Evolutionary conservation across 768 basidiomycete species (phyloP).

Genomic region (Tulasnella sp.): DNA sequence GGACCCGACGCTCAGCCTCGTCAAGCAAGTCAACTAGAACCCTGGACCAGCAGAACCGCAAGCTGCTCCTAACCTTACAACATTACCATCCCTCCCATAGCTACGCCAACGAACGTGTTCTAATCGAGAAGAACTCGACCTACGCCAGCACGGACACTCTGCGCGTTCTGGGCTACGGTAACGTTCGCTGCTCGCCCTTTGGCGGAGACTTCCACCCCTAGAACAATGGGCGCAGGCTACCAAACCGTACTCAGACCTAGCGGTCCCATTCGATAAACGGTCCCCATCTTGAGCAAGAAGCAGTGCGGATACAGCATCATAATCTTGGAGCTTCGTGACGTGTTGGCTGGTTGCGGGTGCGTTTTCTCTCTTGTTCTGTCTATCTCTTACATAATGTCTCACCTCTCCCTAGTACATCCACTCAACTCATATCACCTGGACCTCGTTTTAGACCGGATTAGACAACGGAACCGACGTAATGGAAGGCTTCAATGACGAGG

Average conservation of each 20-base stretch:
- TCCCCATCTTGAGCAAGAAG: constrained; percentile 53
- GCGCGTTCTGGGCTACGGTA: background rate
- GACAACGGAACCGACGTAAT: constrained; percentile 33
- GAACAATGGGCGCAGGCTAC: constrained; percentile 52
- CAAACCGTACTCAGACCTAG: constrained; percentile 45
- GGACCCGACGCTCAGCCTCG: constrained; percentile 17
- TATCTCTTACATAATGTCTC: background rate
- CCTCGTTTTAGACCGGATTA: constrained; percentile 38
- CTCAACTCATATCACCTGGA: constrained; percentile 41
- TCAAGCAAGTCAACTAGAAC: background rate
- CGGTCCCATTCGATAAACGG: constrained; percentile 56
- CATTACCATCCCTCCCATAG: too few relatives aligned
- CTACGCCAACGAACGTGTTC: constrained; percentile 48
- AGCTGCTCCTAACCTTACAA: too few relatives aligned
- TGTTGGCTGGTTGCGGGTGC: constrained; percentile 47
- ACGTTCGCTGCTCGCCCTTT: too few relatives aligned
- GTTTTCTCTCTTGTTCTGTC: background rate
- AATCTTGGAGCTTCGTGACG: constrained; percentile 52
- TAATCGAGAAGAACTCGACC: constrained; percentile 52
- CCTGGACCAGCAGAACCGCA: too few relatives aligned
- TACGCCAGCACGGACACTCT: constrained; percentile 44
- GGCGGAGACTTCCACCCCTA: background rate
- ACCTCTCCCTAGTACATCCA: background rate
- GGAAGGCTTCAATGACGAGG: constrained; percentile 35
- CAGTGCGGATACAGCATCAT: constrained; percentile 51